A percentile compares a stretch with the other conserved stretches of the same genome.
Conservation (phyloP, 257 asterid species). For the Vinca minor region DNA sequence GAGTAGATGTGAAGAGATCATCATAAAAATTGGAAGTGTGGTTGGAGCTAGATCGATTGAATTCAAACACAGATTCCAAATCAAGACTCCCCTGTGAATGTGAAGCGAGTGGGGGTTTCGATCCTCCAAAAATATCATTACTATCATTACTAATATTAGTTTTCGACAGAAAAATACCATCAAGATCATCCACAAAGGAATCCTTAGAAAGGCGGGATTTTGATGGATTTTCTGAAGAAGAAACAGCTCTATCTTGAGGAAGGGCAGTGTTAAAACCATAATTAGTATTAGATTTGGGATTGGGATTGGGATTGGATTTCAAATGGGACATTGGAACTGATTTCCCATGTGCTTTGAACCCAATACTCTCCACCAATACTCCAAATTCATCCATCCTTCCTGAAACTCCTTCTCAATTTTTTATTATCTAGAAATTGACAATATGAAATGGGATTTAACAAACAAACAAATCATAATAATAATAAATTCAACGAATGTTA, state of each 20-base stretch:
- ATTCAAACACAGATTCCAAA: conserved; percentile 42
- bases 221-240: conserved; percentile 27
- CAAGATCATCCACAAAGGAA: conserved; percentile 56
- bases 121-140: conserved; percentile 52
- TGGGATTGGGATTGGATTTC: conserved; percentile 39
- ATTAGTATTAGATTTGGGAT: conserved; percentile 30
- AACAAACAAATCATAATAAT: neutral
- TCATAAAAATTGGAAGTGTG: conserved; percentile 26
- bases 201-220: conserved; percentile 17
- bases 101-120: conserved; percentile 15
- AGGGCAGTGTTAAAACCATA: conserved; percentile 16
- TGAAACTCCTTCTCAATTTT: neutral
- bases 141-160: conserved; percentile 21
- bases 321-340: conserved; percentile 66
- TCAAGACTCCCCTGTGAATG: conserved; percentile 33
- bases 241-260: conserved; percentile 15
- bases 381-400: conserved; percentile 77
- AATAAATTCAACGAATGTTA: neutral
- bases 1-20: conserved; percentile 35
- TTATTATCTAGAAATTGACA: neutral
- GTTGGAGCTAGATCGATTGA: conserved; percentile 13
- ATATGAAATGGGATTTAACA: no score
- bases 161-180: conserved; percentile 47
- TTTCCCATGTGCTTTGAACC: conserved; percentile 61
- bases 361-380: conserved; percentile 73